phyloP scores from a whole-genome alignment of 177 flowering plant species.

The Vitis hybrid region DNA sequence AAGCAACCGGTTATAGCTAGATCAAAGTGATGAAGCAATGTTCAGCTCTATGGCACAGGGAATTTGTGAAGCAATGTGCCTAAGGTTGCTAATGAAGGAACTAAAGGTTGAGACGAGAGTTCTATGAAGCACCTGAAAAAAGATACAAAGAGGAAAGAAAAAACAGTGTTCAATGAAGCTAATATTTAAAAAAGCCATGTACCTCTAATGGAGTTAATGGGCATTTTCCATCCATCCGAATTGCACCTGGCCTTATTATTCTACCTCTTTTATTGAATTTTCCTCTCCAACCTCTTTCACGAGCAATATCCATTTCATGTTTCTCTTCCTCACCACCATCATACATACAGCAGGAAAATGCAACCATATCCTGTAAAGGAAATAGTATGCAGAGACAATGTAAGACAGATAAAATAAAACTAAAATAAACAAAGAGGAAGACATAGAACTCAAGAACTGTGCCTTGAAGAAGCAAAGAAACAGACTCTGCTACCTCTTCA shows the following conservation, averaged over 20 bases:
- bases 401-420: background rate
- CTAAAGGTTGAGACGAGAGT: too few relatives aligned
- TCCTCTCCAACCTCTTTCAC: conserved; percentile 95
- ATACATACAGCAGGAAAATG: conserved; percentile 95
- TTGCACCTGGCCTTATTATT: conserved; percentile 83
- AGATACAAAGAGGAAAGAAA: background rate
- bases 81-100: too few relatives aligned
- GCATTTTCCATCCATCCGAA: conserved; percentile 92
- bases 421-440: background rate
- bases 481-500: conserved; percentile 62
- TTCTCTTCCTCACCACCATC: conserved; percentile 97
- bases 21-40: too few relatives aligned
- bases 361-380: conserved; percentile 85
- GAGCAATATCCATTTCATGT: conserved; percentile 88
- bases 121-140: too few relatives aligned
- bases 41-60: too few relatives aligned
- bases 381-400: conserved; percentile 8
- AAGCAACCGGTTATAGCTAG: too few relatives aligned
- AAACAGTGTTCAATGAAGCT: background rate
- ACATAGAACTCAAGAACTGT: background rate
- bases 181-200: conserved; percentile 1
- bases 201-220: conserved; percentile 98
- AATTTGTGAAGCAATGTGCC: too few relatives aligned
- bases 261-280: conserved; percentile 81
- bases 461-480: conserved; percentile 1